Conservation (phyloP, 2,329 filamentous ascomycete genomes). For the Neonectria punicea region DNA sequence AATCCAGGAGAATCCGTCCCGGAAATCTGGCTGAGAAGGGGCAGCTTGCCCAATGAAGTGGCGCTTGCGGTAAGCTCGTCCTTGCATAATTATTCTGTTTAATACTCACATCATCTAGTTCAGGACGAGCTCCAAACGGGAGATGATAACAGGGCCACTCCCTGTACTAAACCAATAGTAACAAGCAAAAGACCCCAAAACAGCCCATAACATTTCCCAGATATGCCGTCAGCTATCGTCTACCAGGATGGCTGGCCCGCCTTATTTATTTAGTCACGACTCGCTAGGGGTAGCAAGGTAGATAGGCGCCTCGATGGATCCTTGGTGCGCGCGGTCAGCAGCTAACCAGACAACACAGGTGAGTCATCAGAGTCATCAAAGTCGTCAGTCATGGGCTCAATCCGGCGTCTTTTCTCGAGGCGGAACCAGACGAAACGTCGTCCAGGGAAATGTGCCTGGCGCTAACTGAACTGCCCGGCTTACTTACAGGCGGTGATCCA, state of each 20-base stretch:
- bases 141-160: background rate
- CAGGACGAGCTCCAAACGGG: background rate
- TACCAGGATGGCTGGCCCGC: background rate
- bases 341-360: background rate
- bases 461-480: background rate
- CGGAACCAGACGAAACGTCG: background rate
- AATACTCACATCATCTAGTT: background rate
- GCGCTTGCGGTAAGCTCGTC: slow-evolving; percentile 18
- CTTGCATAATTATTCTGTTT: background rate
- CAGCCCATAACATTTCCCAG: background rate
- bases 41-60: background rate
- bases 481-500: background rate
- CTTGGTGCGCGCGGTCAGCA: background rate
- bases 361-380: background rate
- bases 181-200: too few species aligned
- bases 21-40: slow-evolving; percentile 25
- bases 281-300: background rate
- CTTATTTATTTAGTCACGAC: background rate
- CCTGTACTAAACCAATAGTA: too few species aligned
- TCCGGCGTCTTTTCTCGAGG: background rate
- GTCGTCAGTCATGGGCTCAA: background rate
- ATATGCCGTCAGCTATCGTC: too few species aligned
- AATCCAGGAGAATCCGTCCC: slow-evolving; percentile 14
- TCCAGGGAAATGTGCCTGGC: background rate
- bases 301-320: background rate